These are phyloP conservation scores for Picocystis salinarum DNA, from an alignment of 139 green algal species.

Conservation along the genomic window DNA sequence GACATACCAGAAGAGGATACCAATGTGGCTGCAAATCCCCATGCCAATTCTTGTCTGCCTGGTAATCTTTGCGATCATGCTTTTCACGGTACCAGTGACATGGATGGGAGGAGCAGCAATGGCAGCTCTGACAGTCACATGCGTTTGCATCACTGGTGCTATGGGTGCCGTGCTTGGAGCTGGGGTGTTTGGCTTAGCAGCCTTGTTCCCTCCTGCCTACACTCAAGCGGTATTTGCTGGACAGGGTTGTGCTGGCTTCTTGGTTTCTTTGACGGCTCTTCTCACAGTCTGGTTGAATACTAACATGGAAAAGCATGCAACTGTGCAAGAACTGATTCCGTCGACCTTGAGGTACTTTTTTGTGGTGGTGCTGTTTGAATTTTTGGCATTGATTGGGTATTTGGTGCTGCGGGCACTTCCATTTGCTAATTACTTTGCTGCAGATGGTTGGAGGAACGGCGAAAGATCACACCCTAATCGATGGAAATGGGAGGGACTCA, in stretches of 20 bases:
- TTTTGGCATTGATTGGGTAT: background rate
- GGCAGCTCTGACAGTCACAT: background rate
- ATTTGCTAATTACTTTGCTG: constrained; percentile 2
- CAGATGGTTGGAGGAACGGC: too few relatives aligned
- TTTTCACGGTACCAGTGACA: constrained; percentile 10
- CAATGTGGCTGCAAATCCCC: constrained; percentile 8
- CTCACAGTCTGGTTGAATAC: constrained; percentile 2
- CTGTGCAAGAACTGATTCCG: constrained; percentile 8
- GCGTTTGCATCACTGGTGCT: background rate
- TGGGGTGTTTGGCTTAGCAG: constrained; percentile 17
- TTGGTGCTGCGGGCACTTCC: constrained; percentile 7
- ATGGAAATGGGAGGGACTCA: too few relatives aligned
- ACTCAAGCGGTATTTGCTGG: constrained; percentile 16
- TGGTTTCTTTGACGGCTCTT: constrained; percentile 9
- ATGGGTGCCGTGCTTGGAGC: constrained; percentile 10
- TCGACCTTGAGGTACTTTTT: constrained; percentile 15
- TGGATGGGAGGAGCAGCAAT: background rate
- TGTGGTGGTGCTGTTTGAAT: constrained; percentile 6
- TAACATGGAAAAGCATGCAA: background rate
- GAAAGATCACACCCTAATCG: too few relatives aligned
- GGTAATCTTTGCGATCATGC: constrained; percentile 11
- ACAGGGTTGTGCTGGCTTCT: constrained; percentile 12
- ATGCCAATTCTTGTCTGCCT: constrained; percentile 15
- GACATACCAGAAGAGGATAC: constrained; percentile 4
- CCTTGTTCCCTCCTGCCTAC: constrained; percentile 15